A percentile compares a stretch with the other conserved stretches of the same genome.
Conservation (phyloP, 2,329 filamentous ascomycete genomes). For the Pezicula carpinea region DNA sequence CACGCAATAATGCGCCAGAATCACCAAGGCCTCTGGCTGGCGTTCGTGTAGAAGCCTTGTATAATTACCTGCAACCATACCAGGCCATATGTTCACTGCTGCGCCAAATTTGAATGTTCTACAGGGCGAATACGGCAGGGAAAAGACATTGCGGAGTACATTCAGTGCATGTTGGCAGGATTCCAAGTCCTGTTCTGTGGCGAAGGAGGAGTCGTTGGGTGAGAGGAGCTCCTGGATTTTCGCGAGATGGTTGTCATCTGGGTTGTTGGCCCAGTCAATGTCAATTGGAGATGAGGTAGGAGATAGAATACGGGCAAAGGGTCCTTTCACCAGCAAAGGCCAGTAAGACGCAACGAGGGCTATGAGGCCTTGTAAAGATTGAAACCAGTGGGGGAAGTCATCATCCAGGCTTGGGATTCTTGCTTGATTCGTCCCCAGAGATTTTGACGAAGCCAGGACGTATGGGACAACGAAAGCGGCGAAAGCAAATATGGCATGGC, state of each 20-base stretch:
- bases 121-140: slow-evolving; percentile 3
- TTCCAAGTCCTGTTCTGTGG: slow-evolving; percentile 1
- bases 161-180: slow-evolving; percentile 5
- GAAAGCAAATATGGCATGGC: slow-evolving; percentile 14
- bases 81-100: slow-evolving; percentile 10
- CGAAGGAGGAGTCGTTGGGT: not conserved
- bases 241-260: slow-evolving; percentile 10
- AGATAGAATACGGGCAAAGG: slow-evolving; percentile 6
- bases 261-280: slow-evolving; percentile 3
- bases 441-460: slow-evolving; percentile 7
- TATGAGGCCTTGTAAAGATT: slow-evolving; percentile 6
- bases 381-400: slow-evolving; percentile 14
- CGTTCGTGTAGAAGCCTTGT: slow-evolving; percentile 9
- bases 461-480: slow-evolving; percentile 14
- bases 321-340: slow-evolving; percentile 6
- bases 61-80: slow-evolving; percentile 8
- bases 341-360: slow-evolving; percentile 5
- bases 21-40: slow-evolving; percentile 20
- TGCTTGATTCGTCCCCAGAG: slow-evolving; percentile 1
- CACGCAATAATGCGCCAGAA: slow-evolving; percentile 14
- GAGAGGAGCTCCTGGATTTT: slow-evolving; percentile 6
- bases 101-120: slow-evolving; percentile 3
- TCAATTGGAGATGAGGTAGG: not conserved
- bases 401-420: slow-evolving; percentile 5
- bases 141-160: slow-evolving; percentile 7